Percentiles rank a stretch among this genome's conserved stretches.
Conservation (phyloP, 306 rosid species). For the Glycine soja region DNA sequence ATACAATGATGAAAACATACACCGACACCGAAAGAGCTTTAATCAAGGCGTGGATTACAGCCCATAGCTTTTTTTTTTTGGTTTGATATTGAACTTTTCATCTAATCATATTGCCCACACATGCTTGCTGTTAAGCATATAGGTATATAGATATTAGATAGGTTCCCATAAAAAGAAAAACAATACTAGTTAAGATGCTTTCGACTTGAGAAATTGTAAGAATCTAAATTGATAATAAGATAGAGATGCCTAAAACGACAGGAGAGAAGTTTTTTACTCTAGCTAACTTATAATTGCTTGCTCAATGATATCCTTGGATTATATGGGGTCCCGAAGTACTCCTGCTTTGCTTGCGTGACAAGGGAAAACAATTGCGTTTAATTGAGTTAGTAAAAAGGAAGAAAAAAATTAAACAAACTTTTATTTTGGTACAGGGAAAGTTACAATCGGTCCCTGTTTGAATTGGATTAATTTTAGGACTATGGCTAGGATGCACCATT, state of each 20-base stretch:
- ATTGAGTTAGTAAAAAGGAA: not conserved
- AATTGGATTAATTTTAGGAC: too few relatives aligned
- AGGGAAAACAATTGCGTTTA: conserved; percentile 28
- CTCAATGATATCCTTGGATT: conserved; percentile 44
- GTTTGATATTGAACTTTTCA: conserved; percentile 2
- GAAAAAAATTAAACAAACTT: not conserved
- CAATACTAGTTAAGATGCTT: conserved; percentile 34
- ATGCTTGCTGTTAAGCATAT: conserved; percentile 53
- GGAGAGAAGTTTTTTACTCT: not conserved
- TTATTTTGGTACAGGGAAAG: not conserved
- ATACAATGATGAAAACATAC: conserved; percentile 24
- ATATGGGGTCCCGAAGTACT: conserved; percentile 38
- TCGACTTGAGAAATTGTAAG: conserved; percentile 38
- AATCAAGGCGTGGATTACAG: conserved; percentile 46
- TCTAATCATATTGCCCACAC: conserved; percentile 43
- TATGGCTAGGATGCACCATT: too few relatives aligned
- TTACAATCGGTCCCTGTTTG: not conserved
- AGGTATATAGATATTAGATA: conserved; percentile 7
- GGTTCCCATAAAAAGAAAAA: conserved; percentile 34
- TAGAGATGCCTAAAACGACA: conserved; percentile 28
- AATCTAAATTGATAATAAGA: conserved; percentile 38
- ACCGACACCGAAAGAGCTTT: conserved; percentile 49
- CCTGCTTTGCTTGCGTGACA: conserved; percentile 39
- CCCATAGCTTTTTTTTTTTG: conserved; percentile 13
- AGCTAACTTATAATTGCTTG: conserved; percentile 21